Conservation (phyloP, 2,329 filamentous ascomycete species). For the Scedosporium boydii region DNA sequence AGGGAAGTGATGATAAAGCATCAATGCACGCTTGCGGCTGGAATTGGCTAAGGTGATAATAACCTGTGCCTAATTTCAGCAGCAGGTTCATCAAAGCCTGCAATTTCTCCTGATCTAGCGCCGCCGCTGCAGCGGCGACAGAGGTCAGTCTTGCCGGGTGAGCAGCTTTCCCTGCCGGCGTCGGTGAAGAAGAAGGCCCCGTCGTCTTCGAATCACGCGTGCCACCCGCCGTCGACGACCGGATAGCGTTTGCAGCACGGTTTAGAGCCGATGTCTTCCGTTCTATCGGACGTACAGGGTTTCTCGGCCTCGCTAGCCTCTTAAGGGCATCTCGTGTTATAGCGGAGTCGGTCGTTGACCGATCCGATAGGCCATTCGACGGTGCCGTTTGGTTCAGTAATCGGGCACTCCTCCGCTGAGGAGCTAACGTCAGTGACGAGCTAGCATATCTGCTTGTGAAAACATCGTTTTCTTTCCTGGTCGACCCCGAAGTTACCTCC, state of each 20-base stretch:
- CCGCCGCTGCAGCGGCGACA: constrained; percentile 1
- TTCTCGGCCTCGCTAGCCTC: constrained; percentile 3
- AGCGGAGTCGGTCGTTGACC: constrained; percentile 2
- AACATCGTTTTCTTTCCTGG: constrained; percentile 7
- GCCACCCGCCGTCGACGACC: not conserved
- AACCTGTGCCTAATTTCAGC: constrained; percentile 10
- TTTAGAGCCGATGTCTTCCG: constrained; percentile 2
- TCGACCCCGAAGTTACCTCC: not conserved
- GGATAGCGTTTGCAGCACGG: constrained; percentile 1
- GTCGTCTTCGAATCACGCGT: constrained; percentile 2
- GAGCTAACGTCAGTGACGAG: constrained; percentile 6
- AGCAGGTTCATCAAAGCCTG: constrained; percentile 8
- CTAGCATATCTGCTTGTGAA: constrained; percentile 5
- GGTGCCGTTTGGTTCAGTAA: constrained; percentile 7
- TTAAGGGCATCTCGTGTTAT: constrained; percentile 3
- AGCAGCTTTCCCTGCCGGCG: not conserved
- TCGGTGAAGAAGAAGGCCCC: not conserved
- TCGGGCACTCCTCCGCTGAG: constrained; percentile 12
- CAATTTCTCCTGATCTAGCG: constrained; percentile 6
- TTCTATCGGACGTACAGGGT: constrained; percentile 2
- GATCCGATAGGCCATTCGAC: constrained; percentile 1
- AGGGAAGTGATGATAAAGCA: constrained; percentile 10
- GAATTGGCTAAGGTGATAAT: constrained; percentile 13
- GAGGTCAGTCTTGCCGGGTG: constrained; percentile 2
- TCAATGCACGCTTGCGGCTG: constrained; percentile 11